Percentiles rank a stretch among this genome's conserved stretches.
These are phyloP conservation scores for Candolleomyces aberdarensis DNA, from an alignment of 768 basidiomycete species.

Conservation along the genomic window DNA sequence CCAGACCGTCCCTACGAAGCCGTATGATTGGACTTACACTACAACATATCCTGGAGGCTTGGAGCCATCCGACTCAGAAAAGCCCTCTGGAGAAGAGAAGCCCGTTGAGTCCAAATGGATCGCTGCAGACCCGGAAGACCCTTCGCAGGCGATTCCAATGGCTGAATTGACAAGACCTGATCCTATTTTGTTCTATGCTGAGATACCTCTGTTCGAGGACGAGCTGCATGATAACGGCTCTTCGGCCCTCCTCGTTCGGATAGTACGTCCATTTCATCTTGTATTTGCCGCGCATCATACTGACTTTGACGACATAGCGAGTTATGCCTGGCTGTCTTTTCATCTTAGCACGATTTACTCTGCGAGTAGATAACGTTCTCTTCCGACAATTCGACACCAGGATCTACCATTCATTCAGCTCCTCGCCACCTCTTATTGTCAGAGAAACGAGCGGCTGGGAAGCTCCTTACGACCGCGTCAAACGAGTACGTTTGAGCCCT, in stretches of 20 bases:
- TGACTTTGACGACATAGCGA: constrained; percentile 48
- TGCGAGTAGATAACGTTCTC: constrained; percentile 92
- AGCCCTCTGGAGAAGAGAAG: not conserved
- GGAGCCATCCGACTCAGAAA: constrained; percentile 1
- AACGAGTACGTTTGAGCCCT: constrained; percentile 47
- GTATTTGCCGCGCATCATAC: constrained; percentile 3
- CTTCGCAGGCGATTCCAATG: constrained; percentile 71
- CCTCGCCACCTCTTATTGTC: constrained; percentile 58
- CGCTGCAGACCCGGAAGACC: constrained; percentile 53
- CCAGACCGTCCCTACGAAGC: constrained; percentile 68
- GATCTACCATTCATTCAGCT: constrained; percentile 80
- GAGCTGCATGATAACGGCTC: constrained; percentile 97
- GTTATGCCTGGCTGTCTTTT: constrained; percentile 97
- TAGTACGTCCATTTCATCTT: constrained; percentile 54
- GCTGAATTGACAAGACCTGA: constrained; percentile 84
- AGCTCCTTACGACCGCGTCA: constrained; percentile 79
- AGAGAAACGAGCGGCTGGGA: constrained; percentile 90
- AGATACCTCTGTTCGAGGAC: constrained; percentile 92
- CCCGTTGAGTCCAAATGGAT: constrained; percentile 35
- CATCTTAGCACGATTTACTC: constrained; percentile 84
- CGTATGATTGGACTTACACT: constrained; percentile 98
- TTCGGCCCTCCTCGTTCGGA: constrained; percentile 77
- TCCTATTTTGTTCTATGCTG: constrained; percentile 97
- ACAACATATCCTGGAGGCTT: constrained; percentile 76
- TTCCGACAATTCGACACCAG: constrained; percentile 90